Evolutionary conservation across 176 grass and related monocot genomes (phyloP).

Genomic region (Secale cereale): DNA sequence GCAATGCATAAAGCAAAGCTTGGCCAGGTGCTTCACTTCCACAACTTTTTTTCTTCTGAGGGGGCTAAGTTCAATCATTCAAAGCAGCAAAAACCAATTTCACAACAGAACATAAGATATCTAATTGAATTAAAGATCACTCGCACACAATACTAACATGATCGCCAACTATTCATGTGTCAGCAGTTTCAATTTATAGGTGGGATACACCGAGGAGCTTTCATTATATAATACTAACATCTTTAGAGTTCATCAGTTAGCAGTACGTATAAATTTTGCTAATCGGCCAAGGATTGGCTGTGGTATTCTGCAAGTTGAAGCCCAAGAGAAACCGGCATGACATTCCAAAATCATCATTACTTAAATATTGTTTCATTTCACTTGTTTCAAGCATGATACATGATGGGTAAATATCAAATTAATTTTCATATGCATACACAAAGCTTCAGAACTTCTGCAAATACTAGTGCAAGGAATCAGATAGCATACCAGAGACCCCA

Average conservation of each 20-base stretch:
- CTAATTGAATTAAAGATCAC: background rate
- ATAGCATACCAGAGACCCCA: conserved; percentile 64
- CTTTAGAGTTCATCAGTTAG: background rate
- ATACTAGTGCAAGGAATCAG: background rate
- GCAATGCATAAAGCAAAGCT: background rate
- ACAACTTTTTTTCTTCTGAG: background rate
- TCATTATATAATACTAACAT: background rate
- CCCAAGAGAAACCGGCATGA: background rate
- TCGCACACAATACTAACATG: background rate
- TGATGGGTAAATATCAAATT: background rate
- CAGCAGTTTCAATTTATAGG: background rate
- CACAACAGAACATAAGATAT: background rate
- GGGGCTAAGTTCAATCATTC: background rate
- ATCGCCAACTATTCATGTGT: background rate
- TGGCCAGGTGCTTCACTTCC: background rate
- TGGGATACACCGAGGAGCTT: background rate
- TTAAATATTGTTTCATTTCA: background rate
- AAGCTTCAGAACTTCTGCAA: background rate
- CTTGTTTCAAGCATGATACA: background rate
- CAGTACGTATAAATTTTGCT: background rate
- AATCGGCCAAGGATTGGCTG: background rate
- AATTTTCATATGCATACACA: background rate
- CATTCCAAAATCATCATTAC: background rate
- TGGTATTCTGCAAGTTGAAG: background rate
- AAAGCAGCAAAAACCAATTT: background rate